Conservation (phyloP, 805 yeast genomes). For the Candida dendrica region DNA sequence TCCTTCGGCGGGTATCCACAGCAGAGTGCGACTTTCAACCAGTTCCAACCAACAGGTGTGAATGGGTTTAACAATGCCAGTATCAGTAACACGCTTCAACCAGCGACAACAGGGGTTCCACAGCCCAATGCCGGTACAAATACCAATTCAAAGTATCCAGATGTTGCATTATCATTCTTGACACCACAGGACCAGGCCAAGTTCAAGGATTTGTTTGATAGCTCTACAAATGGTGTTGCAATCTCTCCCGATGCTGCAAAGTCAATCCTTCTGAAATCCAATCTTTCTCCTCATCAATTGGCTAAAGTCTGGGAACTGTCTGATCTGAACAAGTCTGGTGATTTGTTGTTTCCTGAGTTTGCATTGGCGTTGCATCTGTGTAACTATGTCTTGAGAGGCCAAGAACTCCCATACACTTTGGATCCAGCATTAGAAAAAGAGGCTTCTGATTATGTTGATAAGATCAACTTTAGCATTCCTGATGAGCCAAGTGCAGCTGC, state of each 20-base stretch:
- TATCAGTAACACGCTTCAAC: not conserved
- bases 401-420: slow-evolving; percentile 61
- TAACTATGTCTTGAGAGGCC: slow-evolving; percentile 69
- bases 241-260: slow-evolving; percentile 72
- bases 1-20: not conserved
- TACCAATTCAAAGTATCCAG: not conserved
- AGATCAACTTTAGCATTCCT: slow-evolving; percentile 71
- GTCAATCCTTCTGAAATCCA: slow-evolving; percentile 72
- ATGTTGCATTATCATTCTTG: slow-evolving; percentile 72
- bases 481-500: slow-evolving; percentile 25
- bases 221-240: slow-evolving; percentile 57
- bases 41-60: not conserved
- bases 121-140: not conserved
- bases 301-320: slow-evolving; percentile 88
- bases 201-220: slow-evolving; percentile 73
- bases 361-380: slow-evolving; percentile 88
- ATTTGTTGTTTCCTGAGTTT: slow-evolving; percentile 86
- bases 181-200: slow-evolving; percentile 79
- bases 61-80: not conserved
- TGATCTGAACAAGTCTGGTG: slow-evolving; percentile 82
- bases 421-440: slow-evolving; percentile 74
- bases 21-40: not conserved
- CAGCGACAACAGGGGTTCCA: slow-evolving; percentile 1
- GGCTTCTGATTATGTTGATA: slow-evolving; percentile 79
- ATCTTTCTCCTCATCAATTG: slow-evolving; percentile 62